Base-by-base conservation (phyloP, 2,329 filamentous ascomycete genomes). In the Fusarium buharicum region DNA sequence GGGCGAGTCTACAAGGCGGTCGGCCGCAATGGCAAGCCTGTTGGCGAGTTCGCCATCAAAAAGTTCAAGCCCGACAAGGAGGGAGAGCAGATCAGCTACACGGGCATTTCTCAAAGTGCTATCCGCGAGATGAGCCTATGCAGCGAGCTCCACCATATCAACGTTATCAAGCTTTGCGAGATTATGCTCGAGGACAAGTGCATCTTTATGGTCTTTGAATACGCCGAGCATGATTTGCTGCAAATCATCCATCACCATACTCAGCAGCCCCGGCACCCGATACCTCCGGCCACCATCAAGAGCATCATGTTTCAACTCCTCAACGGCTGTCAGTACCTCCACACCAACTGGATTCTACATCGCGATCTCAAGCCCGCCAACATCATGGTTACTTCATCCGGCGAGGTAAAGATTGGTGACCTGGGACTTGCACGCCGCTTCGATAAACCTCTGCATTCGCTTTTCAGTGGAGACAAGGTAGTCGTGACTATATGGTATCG, bases 61-160 rank as follows among this genome's bases (percentile, higher is more conserved):
- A 99, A 99, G 86, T 97, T 97, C 86, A 97, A 97, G 81, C 93
- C 93, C 8, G 95, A 99, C 77, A 99, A 98, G 79, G 95, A 99
- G 78, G 95, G 95, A 54, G 95, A 99, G 76, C 86, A 90, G 70
- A 82, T 97, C 41, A 91, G 96, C 70, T 99, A 99, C 77, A 98
- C 95, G 0, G 95, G 95, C 60, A 96, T 99, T 65, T 98, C 95
- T 1, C 95, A 99, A 76, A 97, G 93, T 13, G 95, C 95, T 5
- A 92, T 97, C 65, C 91, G 95, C 49, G 95, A 99, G 77, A 99
- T 99, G 93, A 92, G 94, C 14, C 82, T 99, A 1, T 99, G 95
- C 78, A 95, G 92, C 33, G 95, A 99, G 74, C 84, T 99, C 22
- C 87, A 85, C 55, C 93, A 99, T 75, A 82, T 86, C 53, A 98